Evolutionary conservation across 371 early-diverging fungal genomes (phyloP), one percentile per base, ranked within the genome.

Genomic region (Mortierella sp.): DNA sequence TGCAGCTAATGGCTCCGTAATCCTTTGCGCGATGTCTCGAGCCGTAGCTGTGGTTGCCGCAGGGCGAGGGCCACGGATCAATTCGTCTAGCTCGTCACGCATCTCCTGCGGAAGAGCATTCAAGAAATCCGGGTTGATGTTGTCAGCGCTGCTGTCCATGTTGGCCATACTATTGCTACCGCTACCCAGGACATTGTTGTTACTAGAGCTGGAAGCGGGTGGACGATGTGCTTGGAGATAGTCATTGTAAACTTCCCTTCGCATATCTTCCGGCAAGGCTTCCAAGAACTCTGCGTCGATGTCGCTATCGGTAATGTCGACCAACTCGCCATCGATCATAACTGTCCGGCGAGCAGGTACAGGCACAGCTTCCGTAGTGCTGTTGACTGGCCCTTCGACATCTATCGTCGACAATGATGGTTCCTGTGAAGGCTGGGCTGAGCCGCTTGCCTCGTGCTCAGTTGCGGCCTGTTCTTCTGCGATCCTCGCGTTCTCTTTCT

Each of bases 261-360:
- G 91, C 76, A 99, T 72, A 50, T 98, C 98, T 31, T 97, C 97
- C 0, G 99, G 99, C 43, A 99, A 80, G 1, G 99, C 99, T 72
- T 94, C 92, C 60, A 99, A 81, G 78, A 99, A 99, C 59, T 93
- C 93, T 1, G 90, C 86, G 70, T 99, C 99, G 48, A 98, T 97
- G 24, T 97, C 98, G 41, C 94, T 91, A 21, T 94, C 94, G 1
- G 97, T 93, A 30, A 99, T 94, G 70, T 99, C 98, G 0, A 97
- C 86, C 56, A 81, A 59, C 42, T 88, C 71, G n/a, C 95, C 95
- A 59, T 88, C 81, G 28, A 95, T 80, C 41, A 73, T 85, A 26
- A 93, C 85, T 7, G 85, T 66, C 11, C 60, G 50, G 50, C 63
- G 37, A 0, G 48, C 86, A 1, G 84, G 64, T 14, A 70, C 66